Percentiles rank a stretch among this genome's conserved stretches.
These are phyloP conservation scores for Phoma herbarum DNA, from an alignment of 2,329 filamentous ascomycete genomes.

Conservation along the genomic window DNA sequence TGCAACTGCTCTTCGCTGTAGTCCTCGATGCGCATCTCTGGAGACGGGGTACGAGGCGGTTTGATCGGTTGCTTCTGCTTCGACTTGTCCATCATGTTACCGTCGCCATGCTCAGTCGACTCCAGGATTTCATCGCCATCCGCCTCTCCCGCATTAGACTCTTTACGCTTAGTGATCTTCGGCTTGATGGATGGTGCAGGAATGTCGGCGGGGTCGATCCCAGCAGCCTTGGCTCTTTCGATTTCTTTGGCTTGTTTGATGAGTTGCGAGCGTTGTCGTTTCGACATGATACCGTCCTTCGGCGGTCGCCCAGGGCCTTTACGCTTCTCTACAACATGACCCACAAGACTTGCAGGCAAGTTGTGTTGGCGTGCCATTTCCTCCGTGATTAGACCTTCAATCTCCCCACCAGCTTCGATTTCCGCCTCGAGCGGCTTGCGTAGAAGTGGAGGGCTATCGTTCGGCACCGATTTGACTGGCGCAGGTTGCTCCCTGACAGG, in stretches of 20 bases:
- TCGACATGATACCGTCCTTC: constrained; percentile 85
- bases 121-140: constrained; percentile 48
- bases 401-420: constrained; percentile 42
- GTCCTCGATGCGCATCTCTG: constrained; percentile 69
- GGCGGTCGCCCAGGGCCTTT: constrained; percentile 82
- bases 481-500: constrained; percentile 38
- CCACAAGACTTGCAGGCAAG: constrained; percentile 47
- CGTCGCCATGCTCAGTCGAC: constrained; percentile 51
- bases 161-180: constrained; percentile 48
- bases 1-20: constrained; percentile 77
- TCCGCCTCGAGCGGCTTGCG: constrained; percentile 43
- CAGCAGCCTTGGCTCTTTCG: constrained; percentile 51
- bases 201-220: constrained; percentile 49
- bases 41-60: constrained; percentile 66
- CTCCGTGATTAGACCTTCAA: constrained; percentile 47
- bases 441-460: constrained; percentile 39
- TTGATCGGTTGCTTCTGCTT: constrained; percentile 58
- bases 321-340: constrained; percentile 65
- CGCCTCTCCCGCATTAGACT: constrained; percentile 49
- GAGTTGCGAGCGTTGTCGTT: constrained; percentile 72
- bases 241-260: constrained; percentile 66
- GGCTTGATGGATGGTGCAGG: constrained; percentile 46
- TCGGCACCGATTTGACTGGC: constrained; percentile 35
- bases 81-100: constrained; percentile 43
- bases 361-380: constrained; percentile 54